Evolutionary conservation across 2,329 filamentous ascomycete genomes (phyloP).

Genomic region (Diaporthe humulicola): DNA sequence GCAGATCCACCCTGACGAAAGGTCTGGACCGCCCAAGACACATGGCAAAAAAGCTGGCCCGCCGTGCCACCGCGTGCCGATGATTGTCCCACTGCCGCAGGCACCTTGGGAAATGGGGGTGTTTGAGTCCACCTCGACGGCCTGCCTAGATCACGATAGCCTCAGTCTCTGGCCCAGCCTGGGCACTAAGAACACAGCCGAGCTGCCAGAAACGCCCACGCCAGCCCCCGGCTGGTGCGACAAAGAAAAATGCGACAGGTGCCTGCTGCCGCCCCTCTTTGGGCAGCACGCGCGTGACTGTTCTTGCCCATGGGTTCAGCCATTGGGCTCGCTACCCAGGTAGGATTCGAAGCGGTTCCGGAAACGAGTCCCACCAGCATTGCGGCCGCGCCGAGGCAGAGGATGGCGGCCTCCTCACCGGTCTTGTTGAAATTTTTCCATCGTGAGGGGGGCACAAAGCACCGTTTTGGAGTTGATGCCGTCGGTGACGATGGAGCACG

Average conservation of each 20-base stretch:
- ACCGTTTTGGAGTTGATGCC: neutral
- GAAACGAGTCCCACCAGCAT: neutral
- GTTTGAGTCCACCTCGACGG: slow-evolving; percentile 3
- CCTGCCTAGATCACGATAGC: slow-evolving; percentile 9
- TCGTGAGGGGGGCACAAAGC: neutral
- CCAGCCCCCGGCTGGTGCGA: neutral
- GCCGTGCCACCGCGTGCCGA: neutral
- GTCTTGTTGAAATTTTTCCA: neutral
- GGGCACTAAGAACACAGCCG: slow-evolving; percentile 13
- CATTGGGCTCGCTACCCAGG: slow-evolving; percentile 1
- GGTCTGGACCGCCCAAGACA: slow-evolving; percentile 19
- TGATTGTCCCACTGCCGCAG: slow-evolving; percentile 1
- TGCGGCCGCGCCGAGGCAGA: slow-evolving; percentile 6
- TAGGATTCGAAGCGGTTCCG: neutral
- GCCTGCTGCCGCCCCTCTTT: slow-evolving; percentile 27
- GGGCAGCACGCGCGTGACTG: neutral
- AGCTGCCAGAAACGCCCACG: slow-evolving; percentile 4
- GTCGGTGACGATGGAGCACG: neutral
- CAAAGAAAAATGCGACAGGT: neutral
- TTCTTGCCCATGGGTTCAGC: neutral
- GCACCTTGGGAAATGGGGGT: neutral
- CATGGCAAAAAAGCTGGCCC: slow-evolving; percentile 13
- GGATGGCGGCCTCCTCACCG: neutral
- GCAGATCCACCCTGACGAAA: slow-evolving; percentile 14
- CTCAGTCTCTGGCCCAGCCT: neutral